A percentile compares a stretch with the other conserved stretches of the same genome.
phyloP scores from a whole-genome alignment of 2,329 filamentous ascomycete species.

The Cercospora zeina region DNA sequence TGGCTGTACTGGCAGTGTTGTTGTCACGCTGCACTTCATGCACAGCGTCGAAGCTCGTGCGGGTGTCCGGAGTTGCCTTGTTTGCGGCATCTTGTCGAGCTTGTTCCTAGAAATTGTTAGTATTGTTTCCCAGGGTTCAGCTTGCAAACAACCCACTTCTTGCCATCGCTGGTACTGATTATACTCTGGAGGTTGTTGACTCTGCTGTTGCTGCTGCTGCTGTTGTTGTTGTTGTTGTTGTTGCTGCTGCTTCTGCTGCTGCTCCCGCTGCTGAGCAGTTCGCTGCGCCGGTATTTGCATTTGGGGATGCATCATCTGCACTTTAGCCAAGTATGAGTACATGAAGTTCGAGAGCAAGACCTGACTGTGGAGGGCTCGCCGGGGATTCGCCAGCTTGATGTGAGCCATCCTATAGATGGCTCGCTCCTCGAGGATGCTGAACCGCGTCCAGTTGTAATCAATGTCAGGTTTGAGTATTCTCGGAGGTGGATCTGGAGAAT shows the following conservation, averaged over 20 bases:
- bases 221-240: constrained; percentile 18
- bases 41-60: constrained; percentile 32
- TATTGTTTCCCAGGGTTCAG: neutral
- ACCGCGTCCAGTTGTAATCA: constrained; percentile 94
- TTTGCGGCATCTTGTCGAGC: constrained; percentile 33
- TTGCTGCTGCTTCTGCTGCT: constrained; percentile 24
- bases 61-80: constrained; percentile 19
- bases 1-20: constrained; percentile 1
- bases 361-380: constrained; percentile 87
- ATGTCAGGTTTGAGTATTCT: constrained; percentile 78
- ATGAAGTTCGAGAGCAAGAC: constrained; percentile 98
- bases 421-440: constrained; percentile 90
- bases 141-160: constrained; percentile 38
- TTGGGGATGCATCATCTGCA: constrained; percentile 97
- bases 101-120: constrained; percentile 35
- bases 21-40: constrained; percentile 26
- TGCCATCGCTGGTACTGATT: constrained; percentile 43
- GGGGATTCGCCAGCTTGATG: constrained; percentile 97
- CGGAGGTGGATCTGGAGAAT: constrained; percentile 77
- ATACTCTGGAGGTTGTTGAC: constrained; percentile 39
- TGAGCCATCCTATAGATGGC: constrained; percentile 99
- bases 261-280: constrained; percentile 35
- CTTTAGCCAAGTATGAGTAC: constrained; percentile 98
- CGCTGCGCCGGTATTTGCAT: constrained; percentile 83
- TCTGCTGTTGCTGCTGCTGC: constrained; percentile 24